A percentile compares a stretch with the other conserved stretches of the same genome.
Conservation (phyloP, 345 rosid genomes). For the Syzygium oleosum region DNA sequence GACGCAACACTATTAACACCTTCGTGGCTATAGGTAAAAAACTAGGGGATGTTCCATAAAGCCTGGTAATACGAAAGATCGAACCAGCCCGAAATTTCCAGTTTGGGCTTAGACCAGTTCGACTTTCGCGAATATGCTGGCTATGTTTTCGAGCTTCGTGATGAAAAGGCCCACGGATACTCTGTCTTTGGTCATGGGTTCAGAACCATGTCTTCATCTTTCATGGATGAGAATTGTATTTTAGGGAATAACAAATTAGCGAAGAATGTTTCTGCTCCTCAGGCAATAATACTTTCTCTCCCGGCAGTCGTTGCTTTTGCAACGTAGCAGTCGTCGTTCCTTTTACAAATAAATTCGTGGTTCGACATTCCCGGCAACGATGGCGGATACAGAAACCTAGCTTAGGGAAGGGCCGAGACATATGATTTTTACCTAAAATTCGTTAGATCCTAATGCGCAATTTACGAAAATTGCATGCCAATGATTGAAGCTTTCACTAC, state of each 20-base stretch:
- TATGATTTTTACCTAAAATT: not conserved
- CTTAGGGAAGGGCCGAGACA: not conserved
- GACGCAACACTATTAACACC: not conserved
- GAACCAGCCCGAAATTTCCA: not conserved
- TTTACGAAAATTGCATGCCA: not conserved
- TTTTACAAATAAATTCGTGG: not conserved
- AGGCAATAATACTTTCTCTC: not conserved
- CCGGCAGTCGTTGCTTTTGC: not conserved
- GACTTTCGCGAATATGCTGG: not conserved
- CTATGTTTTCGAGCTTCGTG: not conserved
- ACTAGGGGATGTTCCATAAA: not conserved
- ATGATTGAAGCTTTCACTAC: not conserved
- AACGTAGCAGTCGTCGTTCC: not conserved
- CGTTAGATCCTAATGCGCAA: not conserved
- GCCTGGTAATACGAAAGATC: not conserved
- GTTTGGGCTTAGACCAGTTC: not conserved
- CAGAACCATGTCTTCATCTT: not conserved
- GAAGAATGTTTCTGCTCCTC: not conserved
- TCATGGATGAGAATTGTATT: not conserved
- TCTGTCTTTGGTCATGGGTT: not conserved
- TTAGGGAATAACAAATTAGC: not conserved
- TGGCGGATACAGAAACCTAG: not conserved
- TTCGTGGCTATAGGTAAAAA: not conserved
- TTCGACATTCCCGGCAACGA: not conserved
- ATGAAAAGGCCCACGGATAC: not conserved